Evolutionary conservation across 176 grass and related monocot species (phyloP).

Genomic region (Musa beccarii): DNA sequence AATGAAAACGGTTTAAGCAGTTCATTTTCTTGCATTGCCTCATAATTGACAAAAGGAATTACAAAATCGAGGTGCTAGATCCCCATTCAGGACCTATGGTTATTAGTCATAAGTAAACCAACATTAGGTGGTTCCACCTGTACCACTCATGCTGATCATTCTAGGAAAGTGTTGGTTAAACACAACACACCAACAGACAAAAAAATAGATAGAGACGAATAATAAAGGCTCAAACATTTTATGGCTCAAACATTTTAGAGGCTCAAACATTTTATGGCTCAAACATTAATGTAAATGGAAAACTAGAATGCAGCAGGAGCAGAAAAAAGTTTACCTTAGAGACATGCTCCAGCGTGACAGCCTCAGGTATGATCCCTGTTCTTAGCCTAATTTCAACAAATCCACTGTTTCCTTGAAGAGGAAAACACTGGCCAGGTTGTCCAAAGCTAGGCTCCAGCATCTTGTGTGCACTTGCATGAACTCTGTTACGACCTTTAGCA

Average conservation of each 20-base stretch:
- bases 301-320: neutral
- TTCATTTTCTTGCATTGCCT: no score
- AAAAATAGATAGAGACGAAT: no score
- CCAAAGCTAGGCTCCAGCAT: slow-evolving; percentile 86
- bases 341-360: slow-evolving; percentile 81
- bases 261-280: neutral
- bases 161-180: no score
- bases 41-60: no score
- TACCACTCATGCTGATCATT: neutral
- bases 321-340: slow-evolving; percentile 43
- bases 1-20: neutral
- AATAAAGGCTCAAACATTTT: neutral
- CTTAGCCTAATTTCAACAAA: slow-evolving; percentile 80
- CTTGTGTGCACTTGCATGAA: slow-evolving; percentile 37
- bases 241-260: neutral
- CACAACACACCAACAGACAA: no score
- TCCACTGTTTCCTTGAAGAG: slow-evolving; percentile 56
- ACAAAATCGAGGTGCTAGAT: no score
- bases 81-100: no score
- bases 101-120: neutral
- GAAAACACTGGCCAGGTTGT: slow-evolving; percentile 85
- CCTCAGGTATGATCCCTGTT: slow-evolving; percentile 54
- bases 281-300: neutral
- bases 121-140: neutral
- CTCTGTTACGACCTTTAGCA: slow-evolving; percentile 7